Base-by-base conservation (phyloP, 2,329 filamentous ascomycete species). In the Sarocladium kiliense region DNA sequence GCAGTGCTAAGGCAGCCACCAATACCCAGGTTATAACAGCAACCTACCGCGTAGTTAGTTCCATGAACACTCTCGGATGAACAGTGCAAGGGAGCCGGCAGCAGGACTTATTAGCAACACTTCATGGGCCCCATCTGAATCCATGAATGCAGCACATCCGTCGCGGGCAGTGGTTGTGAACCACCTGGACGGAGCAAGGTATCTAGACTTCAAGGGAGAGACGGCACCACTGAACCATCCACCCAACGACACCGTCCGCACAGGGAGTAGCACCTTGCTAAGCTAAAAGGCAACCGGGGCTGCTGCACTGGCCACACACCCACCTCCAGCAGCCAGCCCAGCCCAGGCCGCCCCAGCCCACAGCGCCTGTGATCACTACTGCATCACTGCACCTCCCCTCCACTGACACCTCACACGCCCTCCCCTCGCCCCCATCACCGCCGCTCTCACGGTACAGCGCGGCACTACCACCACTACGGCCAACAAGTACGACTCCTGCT, bases 221-320 rank as follows among this genome's bases (percentile, higher is more conserved):
- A 16, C n/a, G n/a, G n/a, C n/a, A n/a, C n/a, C n/a, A n/a, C n/a
- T n/a, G n/a, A n/a, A n/a, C n/a, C n/a, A n/a, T n/a, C n/a, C n/a
- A n/a, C n/a, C n/a, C n/a, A n/a, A n/a, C n/a, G n/a, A n/a, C n/a
- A n/a, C n/a, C n/a, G n/a, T n/a, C n/a, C n/a, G n/a, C 30, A 32
- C 12, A 12, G 30, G 7, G 30, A 32, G 30, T n/a, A 9, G 7
- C n/a, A 19, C 36, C 41, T 44, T 25, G 41, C 19, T 44, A 18
- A 18, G 6, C 30, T 7, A 12, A 32, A 16, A 18, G 7, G n/a
- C 36, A 10, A n/a, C 36, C n/a, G 36, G 11, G n/a, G 12, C 12
- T 39, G 18, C 39, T n/a, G 25, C 25, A 47, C 44, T 47, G 44
- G 25, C 44, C 44, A 47, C 44, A 47, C 44, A 47, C 44, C 44